These are phyloP conservation scores for Clohesyomyces aquaticus DNA, from an alignment of 495 filamentous ascomycete genomes.

Conservation along the genomic window DNA sequence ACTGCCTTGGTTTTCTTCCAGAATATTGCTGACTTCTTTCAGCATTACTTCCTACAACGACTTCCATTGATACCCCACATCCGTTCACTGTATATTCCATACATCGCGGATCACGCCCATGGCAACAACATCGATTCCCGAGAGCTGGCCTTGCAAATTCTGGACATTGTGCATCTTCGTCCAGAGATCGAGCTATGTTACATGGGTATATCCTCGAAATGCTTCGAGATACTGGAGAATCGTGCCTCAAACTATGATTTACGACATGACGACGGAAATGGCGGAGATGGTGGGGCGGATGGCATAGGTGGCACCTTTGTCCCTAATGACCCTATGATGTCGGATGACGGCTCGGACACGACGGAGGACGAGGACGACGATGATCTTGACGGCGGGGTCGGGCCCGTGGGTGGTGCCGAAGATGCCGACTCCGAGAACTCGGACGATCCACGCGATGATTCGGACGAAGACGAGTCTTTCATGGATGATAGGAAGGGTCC, in stretches of 20 bases:
- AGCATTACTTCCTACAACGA: constrained; percentile 88
- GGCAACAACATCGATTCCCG: constrained; percentile 58
- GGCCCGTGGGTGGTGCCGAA: constrained; percentile 47
- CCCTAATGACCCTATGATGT: constrained; percentile 42
- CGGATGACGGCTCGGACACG: constrained; percentile 59
- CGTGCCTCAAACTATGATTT: constrained; percentile 54
- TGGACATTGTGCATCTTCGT: constrained; percentile 84
- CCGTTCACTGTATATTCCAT: constrained; percentile 76
- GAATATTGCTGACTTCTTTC: constrained; percentile 38
- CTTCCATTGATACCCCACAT: constrained; percentile 77
- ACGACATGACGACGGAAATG: constrained; percentile 26
- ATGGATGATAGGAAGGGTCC: constrained; percentile 53
- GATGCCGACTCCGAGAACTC: constrained; percentile 50
- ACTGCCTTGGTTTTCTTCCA: not conserved
- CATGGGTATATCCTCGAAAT: constrained; percentile 77
- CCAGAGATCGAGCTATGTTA: constrained; percentile 84
- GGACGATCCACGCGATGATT: constrained; percentile 53
- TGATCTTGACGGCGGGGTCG: constrained; percentile 44
- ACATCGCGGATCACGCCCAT: constrained; percentile 68
- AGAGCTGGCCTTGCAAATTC: constrained; percentile 81
- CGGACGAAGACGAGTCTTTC: constrained; percentile 53
- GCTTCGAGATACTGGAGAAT: constrained; percentile 85
- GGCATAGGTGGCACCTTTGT: constrained; percentile 25
- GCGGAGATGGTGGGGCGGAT: constrained; percentile 35
- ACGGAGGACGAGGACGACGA: constrained; percentile 53